Evolutionary conservation across 1,139 yeast genomes (phyloP).

Genomic region (Saccharomyces hybrid): DNA sequence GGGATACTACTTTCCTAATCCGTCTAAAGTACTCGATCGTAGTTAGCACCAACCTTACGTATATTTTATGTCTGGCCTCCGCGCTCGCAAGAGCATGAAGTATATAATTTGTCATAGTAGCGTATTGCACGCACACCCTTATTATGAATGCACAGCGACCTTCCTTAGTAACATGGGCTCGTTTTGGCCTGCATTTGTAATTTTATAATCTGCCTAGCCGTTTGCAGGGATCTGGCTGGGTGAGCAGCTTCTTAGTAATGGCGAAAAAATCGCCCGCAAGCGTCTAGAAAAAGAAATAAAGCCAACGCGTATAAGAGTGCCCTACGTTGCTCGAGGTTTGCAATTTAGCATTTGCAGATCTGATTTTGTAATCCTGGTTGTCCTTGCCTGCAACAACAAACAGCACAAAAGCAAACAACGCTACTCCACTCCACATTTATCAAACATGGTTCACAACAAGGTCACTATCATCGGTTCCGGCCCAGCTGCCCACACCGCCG

Average conservation of each 20-base stretch:
- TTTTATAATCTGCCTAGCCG: neutral
- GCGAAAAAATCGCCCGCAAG: neutral
- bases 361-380: neutral
- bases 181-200: neutral
- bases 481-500: conserved; percentile 99
- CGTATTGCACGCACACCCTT: neutral
- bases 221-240: neutral
- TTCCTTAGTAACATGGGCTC: neutral
- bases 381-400: neutral
- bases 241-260: neutral
- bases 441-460: conserved; percentile 72
- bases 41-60: neutral
- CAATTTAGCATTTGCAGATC: neutral
- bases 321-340: neutral
- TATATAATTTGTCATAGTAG: neutral
- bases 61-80: neutral
- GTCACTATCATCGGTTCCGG: conserved; percentile 96
- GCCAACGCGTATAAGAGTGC: neutral
- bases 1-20: neutral
- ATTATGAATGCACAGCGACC: neutral
- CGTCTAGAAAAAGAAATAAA: neutral
- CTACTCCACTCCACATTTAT: neutral
- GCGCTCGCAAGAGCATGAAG: neutral
- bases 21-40: neutral
- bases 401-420: neutral